Percentiles rank a stretch among this genome's conserved stretches.
phyloP scores from a whole-genome alignment of 1,284 basidiomycete species.

The Cerrena zonata region DNA sequence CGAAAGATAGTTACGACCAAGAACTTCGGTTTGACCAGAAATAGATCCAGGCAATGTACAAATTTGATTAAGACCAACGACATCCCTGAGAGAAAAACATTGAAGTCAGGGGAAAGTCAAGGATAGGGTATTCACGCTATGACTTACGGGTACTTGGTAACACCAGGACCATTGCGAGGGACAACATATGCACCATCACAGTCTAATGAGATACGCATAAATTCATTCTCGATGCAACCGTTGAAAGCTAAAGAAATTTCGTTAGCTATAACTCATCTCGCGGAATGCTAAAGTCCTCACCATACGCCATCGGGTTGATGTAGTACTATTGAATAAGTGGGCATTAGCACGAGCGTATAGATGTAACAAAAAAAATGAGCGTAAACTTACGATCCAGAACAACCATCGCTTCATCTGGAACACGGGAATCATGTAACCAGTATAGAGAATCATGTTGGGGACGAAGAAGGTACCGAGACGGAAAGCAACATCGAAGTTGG shows the following conservation, averaged over 20 bases:
- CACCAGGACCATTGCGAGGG: conserved; percentile 61
- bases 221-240: conserved; percentile 79
- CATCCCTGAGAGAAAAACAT: conserved; percentile 24
- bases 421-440: conserved; percentile 70
- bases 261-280: neutral
- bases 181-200: conserved; percentile 69
- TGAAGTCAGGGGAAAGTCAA: conserved; percentile 19
- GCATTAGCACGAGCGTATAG: neutral
- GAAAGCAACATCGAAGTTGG: conserved; percentile 62
- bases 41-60: conserved; percentile 62
- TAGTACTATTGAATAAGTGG: conserved; percentile 48
- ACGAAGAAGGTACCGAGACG: conserved; percentile 57
- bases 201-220: conserved; percentile 61
- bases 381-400: conserved; percentile 67
- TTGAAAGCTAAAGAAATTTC: conserved; percentile 49
- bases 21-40: conserved; percentile 42
- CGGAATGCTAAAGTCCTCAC: conserved; percentile 29
- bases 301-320: conserved; percentile 74
- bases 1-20: conserved; percentile 56
- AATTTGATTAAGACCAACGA: conserved; percentile 58
- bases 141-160: conserved; percentile 63
- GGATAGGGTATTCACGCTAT: neutral
- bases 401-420: conserved; percentile 82
- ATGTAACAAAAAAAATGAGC: neutral
- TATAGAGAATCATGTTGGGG: conserved; percentile 59